Conservation (phyloP, 495 filamentous ascomycete species). For the Cudoniella acicularis region DNA sequence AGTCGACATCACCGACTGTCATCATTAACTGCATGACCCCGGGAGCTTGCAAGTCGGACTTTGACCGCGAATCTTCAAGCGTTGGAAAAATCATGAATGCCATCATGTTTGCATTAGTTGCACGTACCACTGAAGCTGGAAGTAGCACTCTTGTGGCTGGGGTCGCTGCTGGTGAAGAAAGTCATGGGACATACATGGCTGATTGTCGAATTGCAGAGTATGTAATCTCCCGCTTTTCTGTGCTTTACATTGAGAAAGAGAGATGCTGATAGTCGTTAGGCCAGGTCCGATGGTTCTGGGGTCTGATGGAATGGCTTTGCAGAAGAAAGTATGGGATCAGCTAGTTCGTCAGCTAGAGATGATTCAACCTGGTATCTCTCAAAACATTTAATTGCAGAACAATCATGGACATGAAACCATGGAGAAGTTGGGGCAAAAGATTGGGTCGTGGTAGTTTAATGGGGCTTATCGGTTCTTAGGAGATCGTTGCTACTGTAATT, state of each 20-base stretch:
- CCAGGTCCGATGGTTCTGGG: background rate
- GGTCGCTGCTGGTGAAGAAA: constrained; percentile 3
- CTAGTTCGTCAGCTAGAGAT: constrained; percentile 1
- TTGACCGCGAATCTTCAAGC: constrained; percentile 2
- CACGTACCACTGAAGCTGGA: constrained; percentile 10
- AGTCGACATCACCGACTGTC: background rate
- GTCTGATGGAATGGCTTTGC: background rate
- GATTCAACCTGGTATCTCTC: constrained; percentile 13
- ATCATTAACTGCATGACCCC: constrained; percentile 9
- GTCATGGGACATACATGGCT: constrained; percentile 5
- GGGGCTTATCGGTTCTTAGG: too few relatives aligned
- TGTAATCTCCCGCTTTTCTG: background rate
- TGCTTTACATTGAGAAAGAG: background rate
- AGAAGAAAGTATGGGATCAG: constrained; percentile 14
- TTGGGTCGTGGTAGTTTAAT: too few relatives aligned
- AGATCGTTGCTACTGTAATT: too few relatives aligned
- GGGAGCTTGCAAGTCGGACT: constrained; percentile 6
- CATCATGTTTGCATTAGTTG: background rate
- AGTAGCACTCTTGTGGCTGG: constrained; percentile 7
- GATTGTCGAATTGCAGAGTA: constrained; percentile 5
- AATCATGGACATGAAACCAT: background rate
- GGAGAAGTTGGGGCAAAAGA: background rate
- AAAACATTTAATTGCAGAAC: background rate
- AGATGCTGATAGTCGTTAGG: background rate
- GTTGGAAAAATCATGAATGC: background rate